A percentile compares a stretch with the other conserved stretches of the same genome.
Evolutionary conservation across 345 rosid species (phyloP).

Genomic region (Arabidopsis arenosa): DNA sequence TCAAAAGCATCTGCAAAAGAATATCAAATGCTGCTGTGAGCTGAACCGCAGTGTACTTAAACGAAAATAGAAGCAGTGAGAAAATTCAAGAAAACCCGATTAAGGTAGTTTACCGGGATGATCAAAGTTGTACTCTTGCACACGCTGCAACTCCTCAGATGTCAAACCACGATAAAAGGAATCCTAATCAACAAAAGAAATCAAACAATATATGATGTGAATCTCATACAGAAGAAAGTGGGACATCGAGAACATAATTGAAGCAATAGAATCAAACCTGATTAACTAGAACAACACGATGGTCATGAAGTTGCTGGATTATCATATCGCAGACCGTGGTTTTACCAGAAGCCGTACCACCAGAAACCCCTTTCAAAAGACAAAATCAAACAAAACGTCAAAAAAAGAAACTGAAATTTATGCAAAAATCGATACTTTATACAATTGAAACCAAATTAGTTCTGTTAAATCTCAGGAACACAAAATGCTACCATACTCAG

Average conservation of each 20-base stretch:
- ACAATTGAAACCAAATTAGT: constrained; percentile 5
- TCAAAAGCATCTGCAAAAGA: constrained; percentile 84
- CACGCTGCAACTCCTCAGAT: constrained; percentile 72
- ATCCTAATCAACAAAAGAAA: constrained; percentile 53
- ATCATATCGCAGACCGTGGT: constrained; percentile 98
- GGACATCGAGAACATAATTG: constrained; percentile 15
- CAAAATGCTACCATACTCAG: not conserved
- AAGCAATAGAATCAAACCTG: constrained; percentile 57
- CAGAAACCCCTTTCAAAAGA: constrained; percentile 76
- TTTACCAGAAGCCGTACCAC: constrained; percentile 98
- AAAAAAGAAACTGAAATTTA: not conserved
- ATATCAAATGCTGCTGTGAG: constrained; percentile 22
- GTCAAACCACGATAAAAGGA: constrained; percentile 96
- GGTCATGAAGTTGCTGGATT: constrained; percentile 96
- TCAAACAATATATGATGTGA: not conserved
- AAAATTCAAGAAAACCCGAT: not conserved
- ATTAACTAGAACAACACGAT: constrained; percentile 89
- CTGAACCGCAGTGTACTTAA: not conserved
- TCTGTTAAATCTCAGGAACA: not conserved
- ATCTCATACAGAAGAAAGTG: constrained; percentile 1
- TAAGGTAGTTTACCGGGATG: constrained; percentile 71
- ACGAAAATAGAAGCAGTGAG: not conserved
- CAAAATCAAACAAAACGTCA: not conserved
- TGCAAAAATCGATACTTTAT: not conserved
- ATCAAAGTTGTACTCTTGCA: constrained; percentile 97